Evolutionary conservation across 2,329 filamentous ascomycete species (phyloP).

Genomic region (Helotiales sp.): DNA sequence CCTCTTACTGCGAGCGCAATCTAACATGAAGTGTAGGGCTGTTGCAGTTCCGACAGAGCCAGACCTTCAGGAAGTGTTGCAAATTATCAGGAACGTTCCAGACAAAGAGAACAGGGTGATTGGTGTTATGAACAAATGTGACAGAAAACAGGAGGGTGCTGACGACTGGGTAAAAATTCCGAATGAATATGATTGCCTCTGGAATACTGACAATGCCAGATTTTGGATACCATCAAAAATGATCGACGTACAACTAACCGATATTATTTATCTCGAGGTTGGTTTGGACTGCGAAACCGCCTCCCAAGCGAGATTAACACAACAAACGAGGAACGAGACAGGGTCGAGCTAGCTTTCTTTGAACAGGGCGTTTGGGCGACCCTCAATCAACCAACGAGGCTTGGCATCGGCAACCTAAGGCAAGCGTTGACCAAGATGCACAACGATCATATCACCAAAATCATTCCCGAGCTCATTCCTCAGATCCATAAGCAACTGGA

Average conservation of each 20-base stretch:
- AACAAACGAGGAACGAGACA: constrained; percentile 16
- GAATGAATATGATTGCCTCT: neutral
- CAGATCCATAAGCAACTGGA: constrained; percentile 11
- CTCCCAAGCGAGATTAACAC: neutral
- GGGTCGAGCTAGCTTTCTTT: constrained; percentile 15
- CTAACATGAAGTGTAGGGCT: neutral
- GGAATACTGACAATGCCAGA: neutral
- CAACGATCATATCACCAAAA: constrained; percentile 15
- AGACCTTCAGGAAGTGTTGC: constrained; percentile 18
- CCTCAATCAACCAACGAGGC: constrained; percentile 5
- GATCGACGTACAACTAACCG: neutral
- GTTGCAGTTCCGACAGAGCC: constrained; percentile 14
- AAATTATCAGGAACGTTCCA: constrained; percentile 14
- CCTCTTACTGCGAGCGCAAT: neutral
- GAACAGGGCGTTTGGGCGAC: neutral
- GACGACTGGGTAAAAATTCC: constrained; percentile 15
- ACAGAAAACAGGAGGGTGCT: constrained; percentile 14
- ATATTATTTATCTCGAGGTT: constrained; percentile 12
- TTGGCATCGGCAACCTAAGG: constrained; percentile 13
- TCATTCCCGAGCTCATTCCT: constrained; percentile 9
- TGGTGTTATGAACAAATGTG: constrained; percentile 23
- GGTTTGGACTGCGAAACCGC: constrained; percentile 23
- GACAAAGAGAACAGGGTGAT: constrained; percentile 17
- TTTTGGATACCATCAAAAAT: constrained; percentile 21
- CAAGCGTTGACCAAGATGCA: constrained; percentile 18